Evolutionary conservation across 2,329 filamentous ascomycete species (phyloP), one percentile per base, ranked within the genome.

Genomic region (Elsinoe arachidis): DNA sequence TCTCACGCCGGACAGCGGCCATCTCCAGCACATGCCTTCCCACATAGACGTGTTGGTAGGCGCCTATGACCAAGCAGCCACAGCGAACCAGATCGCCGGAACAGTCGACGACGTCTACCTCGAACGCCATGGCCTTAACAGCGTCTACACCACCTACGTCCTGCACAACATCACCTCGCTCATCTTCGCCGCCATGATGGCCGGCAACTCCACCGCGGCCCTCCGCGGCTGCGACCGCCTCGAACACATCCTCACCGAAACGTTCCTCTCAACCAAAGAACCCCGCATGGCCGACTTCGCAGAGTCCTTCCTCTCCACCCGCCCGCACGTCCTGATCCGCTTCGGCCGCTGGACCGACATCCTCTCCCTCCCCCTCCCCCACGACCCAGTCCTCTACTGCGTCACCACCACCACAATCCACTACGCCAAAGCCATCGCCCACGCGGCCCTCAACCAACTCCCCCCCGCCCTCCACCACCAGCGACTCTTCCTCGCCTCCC

Each of bases 141-240:
- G 87, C 67, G 90, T 91, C 67, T 92, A 91, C 71, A 85, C 84
- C 0, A 77, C 90, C 4, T 92, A 91, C 67, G 80, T 87, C 12
- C 79, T 80, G 52, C 88, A 92, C 66, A 77, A 91, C 65, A 85
- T 84, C 63, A 87, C 91, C 66, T 90, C 88, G 61, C 78, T 82
- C 1, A 79, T 90, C 52, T 30, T 91, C 91, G 84, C 84, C 0
- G 86, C 87, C 58, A 88, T 91, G 86, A 86, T 91, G 62, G 80
- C 85, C 0, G 88, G 84, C 0, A 80, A 86, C 66, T 85, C 76
- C 1, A 67, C 72, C 21, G 73, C 84, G 10, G 84, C 86, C 0
- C 67, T 90, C 1, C 78, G 85, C 0, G 84, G 85, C 0, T 79
- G 80, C 0, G 63, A 66, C 0, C 72, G 76, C 44, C 77, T 90